Conservation (phyloP, 1,139 yeast species). For the Diutina scorzettiae region DNA sequence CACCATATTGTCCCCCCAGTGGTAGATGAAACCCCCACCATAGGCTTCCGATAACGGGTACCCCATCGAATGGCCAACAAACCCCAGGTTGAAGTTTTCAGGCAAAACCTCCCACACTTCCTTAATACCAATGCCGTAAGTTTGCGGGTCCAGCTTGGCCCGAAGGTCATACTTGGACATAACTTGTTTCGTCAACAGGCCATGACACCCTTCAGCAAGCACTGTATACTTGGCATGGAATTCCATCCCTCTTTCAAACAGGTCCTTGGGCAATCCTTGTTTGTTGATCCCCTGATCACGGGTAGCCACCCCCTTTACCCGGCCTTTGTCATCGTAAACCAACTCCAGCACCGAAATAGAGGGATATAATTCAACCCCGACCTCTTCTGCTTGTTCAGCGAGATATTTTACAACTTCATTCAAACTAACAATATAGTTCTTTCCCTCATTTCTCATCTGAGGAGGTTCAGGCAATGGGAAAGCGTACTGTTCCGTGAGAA, state of each 20-base stretch:
- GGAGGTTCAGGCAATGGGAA: constrained; percentile 88
- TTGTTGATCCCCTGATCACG: constrained; percentile 79
- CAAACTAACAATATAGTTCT: constrained; percentile 76
- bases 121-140: constrained; percentile 89
- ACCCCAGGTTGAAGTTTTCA: constrained; percentile 69
- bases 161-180: constrained; percentile 61
- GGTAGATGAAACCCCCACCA: constrained; percentile 95
- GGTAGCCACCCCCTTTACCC: constrained; percentile 83
- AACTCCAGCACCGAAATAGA: constrained; percentile 84
- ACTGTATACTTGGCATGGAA: constrained; percentile 82
- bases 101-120: constrained; percentile 97
- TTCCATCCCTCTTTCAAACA: constrained; percentile 93
- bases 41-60: constrained; percentile 64
- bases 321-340: constrained; percentile 43
- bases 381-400: constrained; percentile 79
- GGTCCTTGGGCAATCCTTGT: constrained; percentile 62
- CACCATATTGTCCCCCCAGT: constrained; percentile 87
- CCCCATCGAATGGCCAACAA: constrained; percentile 82
- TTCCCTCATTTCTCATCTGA: constrained; percentile 68
- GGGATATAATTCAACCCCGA: constrained; percentile 91
- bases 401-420: constrained; percentile 73
- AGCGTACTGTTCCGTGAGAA: constrained; percentile 43
- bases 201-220: constrained; percentile 95
- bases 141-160: constrained; percentile 59
- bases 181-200: constrained; percentile 72